Base-by-base conservation (phyloP, 805 yeast genomes). In the Jamesozyma piceae region DNA sequence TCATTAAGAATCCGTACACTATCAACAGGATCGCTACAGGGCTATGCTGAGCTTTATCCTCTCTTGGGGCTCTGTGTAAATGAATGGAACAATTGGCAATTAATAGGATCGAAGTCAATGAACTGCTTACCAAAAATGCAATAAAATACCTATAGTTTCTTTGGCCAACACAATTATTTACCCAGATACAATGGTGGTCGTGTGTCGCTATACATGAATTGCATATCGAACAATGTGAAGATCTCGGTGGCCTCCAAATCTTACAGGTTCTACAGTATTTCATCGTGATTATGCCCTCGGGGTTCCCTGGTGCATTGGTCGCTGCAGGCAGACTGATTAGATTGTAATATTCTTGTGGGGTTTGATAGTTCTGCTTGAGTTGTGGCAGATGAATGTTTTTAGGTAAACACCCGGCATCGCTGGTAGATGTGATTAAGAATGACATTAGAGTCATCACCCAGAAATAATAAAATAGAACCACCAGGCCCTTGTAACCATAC, bases 121-220 rank as follows among this genome's bases (percentile, higher is more conserved):
- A 52, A 1, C 63, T 53, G 39, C 67, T 63, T 0, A 72, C 28
- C 31, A 83, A 54, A 49, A 78, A 82, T 2, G 53, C 51, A 32
- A 79, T 43, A 52, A 82, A 84, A 59, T 71, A 78, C 48, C 75
- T 62, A 58, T 83, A 83, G 53, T 83, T 85, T 43, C 84, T 62
- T 46, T 75, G 74, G 1, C 95, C 95, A 34, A 85, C 72, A 57
- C 95, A 85, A 50, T 78, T 83, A 53, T 82, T 80, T 39, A 85
- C 55, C 76, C 83, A 77, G 29, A 68, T 51, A 54, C 89, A 82
- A 58, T 79, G 86, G 54, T 79, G 86, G 54, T 83, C 94, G 55
- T 78, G 81, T 44, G 68, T 58, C 29, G 68, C 56, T 17, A 83
- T 66, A 54, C 95, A 86, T 6, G 68, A 67, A 47, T 75, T 76